Evolutionary conservation across 306 rosid genomes (phyloP), one percentile per base, ranked within the genome.

Genomic region (Elaeagnus macrophylla): DNA sequence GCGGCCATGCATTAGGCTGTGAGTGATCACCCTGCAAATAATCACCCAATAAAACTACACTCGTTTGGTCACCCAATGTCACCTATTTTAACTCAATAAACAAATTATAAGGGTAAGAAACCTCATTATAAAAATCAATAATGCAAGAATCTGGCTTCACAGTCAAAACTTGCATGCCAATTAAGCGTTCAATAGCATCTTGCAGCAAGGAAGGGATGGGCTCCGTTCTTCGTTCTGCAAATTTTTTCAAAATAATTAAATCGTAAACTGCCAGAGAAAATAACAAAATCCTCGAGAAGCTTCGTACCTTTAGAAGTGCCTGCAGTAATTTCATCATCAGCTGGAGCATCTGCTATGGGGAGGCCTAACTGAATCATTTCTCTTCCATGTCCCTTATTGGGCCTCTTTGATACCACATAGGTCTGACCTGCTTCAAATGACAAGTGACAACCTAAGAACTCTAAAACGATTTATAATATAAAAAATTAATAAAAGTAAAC

Each of bases 101-200:
- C 38, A 66, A 75, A 47, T 2, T 52, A n/a, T 7, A 17, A 37
- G 12, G 39, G 19, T 17, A 74, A 3, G 51, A 5, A 53, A 87
- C 99, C 99, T 91, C 99, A 12, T 91, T 84, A 49, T 64, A 91
- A 70, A 87, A 78, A 74, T 91, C 96, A 59, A 91, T 74, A 44
- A 87, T 64, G 76, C 99, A 91, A 51, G 89, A 81, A 67, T 91
- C 96, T 52, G 99, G 95, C 82, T 84, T 91, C 73, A 80, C 82
- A 38, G 72, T 69, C 79, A 73, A 62, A 38, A 82, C 75, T 75
- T 87, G 83, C 14, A 51, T 74, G 58, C 76, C 69, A 67, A 62
- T 65, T 74, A 87, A 52, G 40, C 85, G 89, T 51, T 84, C 88
- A 25, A 79, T 74, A 52, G 77, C 71, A 68, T 87, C 94, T 82